Conservation (phyloP, 2,329 filamentous ascomycete species). For the Coniochaeta sp. region DNA sequence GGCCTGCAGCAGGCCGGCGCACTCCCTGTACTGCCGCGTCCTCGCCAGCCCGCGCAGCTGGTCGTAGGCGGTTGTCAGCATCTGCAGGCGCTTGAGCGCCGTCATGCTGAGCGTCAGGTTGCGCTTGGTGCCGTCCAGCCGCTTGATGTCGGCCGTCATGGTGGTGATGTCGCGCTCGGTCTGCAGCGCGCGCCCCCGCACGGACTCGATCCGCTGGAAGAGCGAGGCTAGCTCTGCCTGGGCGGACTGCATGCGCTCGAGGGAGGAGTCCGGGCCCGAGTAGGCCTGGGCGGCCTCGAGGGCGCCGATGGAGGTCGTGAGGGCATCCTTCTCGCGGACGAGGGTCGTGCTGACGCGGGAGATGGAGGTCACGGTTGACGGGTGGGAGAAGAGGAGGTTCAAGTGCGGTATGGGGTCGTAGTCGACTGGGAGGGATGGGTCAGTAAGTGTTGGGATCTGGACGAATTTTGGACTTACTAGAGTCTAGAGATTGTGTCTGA, state of each 20-base stretch:
- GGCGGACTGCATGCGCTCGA: slow-evolving; percentile 84
- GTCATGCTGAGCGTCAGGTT: slow-evolving; percentile 98
- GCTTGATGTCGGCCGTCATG: slow-evolving; percentile 98
- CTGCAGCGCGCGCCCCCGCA: slow-evolving; percentile 79
- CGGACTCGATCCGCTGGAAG: slow-evolving; percentile 91
- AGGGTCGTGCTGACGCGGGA: slow-evolving; percentile 67
- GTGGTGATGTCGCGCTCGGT: slow-evolving; percentile 95
- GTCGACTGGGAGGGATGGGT: slow-evolving; percentile 40
- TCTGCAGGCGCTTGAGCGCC: slow-evolving; percentile 90
- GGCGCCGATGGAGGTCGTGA: slow-evolving; percentile 68
- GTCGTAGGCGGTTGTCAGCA: slow-evolving; percentile 98
- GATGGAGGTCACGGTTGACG: slow-evolving; percentile 74
- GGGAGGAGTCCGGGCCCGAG: slow-evolving; percentile 70
- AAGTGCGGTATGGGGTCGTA: slow-evolving; percentile 92
- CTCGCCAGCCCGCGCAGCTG: slow-evolving; percentile 79
- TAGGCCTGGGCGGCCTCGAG: slow-evolving; percentile 74
- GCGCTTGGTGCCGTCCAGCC: slow-evolving; percentile 90
- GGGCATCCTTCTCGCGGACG: slow-evolving; percentile 68
- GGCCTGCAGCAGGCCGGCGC: slow-evolving; percentile 85
- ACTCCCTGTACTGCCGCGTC: slow-evolving; percentile 88
- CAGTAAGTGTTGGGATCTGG: background rate
- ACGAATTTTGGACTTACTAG: background rate
- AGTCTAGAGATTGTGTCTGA: background rate
- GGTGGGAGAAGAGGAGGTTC: slow-evolving; percentile 87
- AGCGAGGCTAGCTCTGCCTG: slow-evolving; percentile 84